Base-by-base conservation (phyloP, 352 stramenopile species). In the Plasmopara muralis region DNA sequence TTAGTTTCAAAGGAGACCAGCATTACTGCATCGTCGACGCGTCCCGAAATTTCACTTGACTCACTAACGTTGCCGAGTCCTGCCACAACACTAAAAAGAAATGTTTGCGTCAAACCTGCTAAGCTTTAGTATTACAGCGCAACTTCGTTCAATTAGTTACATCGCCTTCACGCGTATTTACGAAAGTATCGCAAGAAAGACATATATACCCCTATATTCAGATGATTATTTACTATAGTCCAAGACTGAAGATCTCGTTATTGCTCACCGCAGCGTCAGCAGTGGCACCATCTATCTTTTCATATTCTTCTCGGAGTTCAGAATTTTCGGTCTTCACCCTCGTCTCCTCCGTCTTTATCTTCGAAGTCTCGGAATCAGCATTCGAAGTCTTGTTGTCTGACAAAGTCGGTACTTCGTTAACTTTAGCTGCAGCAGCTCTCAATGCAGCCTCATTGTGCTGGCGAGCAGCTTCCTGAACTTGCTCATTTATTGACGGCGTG, bases 191-290 rank as follows among this genome's bases (percentile, higher is more conserved):
- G 20, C 20, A 25, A 25, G 20, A 25, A 25, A 25, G 20, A 25
- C 20, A 25, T 25, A 25, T 25, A 25, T 3, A 25, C 3, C 20
- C n/a, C 3, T 25, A 25, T 25, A 25, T 25, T 25, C 20, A 25
- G 20, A 25, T 25, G 20, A 25, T 25, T 15, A 50, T 53, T 50
- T 50, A 67, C 72, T 79, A 92, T 57, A 92, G 57, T 0, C 77
- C 78, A 37, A 92, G 66, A 38, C 78, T 87, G 52, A 92, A 92
- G 45, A 92, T 89, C 62, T 89, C 82, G 46, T 89, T 78, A 33
- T 86, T 76, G 6, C 37, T 13, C 37, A 43, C 67, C 8, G 60
- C 46, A 20, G 69, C 43, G 1, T 44, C 45, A 9, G 42, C 43
- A 5, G 49, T 45, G 9, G 47, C n/a, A 20, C 43, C 31, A 13